A percentile compares a stretch with the other conserved stretches of the same genome.
Evolutionary conservation across 2,329 filamentous ascomycete genomes (phyloP).

Genomic region (Aureobasidium melanogenum): DNA sequence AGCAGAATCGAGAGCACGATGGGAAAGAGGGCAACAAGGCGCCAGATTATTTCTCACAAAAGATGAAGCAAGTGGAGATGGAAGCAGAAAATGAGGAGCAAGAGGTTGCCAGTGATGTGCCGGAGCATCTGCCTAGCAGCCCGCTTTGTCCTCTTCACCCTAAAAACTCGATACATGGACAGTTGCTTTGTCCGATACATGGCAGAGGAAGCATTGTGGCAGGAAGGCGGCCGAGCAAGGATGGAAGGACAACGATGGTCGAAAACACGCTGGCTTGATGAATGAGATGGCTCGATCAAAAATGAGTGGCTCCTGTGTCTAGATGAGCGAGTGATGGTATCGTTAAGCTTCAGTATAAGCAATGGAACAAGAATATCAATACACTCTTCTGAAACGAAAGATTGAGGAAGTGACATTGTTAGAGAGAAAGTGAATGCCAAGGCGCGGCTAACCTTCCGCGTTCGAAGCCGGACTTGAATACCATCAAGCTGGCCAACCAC

Average conservation of each 20-base stretch:
- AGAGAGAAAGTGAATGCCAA: neutral
- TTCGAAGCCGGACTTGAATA: neutral
- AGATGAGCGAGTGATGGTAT: neutral
- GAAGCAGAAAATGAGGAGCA: slow-evolving; percentile 4
- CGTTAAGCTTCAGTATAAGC: neutral
- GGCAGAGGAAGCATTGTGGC: slow-evolving; percentile 8
- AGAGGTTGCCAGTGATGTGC: slow-evolving; percentile 26
- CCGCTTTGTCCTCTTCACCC: slow-evolving; percentile 30
- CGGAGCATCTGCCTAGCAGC: slow-evolving; percentile 35
- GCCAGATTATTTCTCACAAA: slow-evolving; percentile 12
- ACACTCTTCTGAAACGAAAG: neutral
- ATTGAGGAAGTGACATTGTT: neutral
- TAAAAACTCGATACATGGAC: slow-evolving; percentile 9
- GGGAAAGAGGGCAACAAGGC: neutral
- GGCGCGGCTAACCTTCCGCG: slow-evolving; percentile 5
- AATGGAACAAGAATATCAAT: neutral
- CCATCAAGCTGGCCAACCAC: neutral
- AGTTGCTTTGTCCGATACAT: slow-evolving; percentile 14
- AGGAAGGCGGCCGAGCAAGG: neutral
- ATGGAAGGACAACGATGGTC: neutral
- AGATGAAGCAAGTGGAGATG: slow-evolving; percentile 7
- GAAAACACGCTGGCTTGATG: slow-evolving; percentile 1
- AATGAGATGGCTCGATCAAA: neutral
- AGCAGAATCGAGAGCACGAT: neutral
- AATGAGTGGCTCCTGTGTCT: neutral